Base-by-base conservation (phyloP, 495 filamentous ascomycete species). In the Hypoxylon crocopeplum region DNA sequence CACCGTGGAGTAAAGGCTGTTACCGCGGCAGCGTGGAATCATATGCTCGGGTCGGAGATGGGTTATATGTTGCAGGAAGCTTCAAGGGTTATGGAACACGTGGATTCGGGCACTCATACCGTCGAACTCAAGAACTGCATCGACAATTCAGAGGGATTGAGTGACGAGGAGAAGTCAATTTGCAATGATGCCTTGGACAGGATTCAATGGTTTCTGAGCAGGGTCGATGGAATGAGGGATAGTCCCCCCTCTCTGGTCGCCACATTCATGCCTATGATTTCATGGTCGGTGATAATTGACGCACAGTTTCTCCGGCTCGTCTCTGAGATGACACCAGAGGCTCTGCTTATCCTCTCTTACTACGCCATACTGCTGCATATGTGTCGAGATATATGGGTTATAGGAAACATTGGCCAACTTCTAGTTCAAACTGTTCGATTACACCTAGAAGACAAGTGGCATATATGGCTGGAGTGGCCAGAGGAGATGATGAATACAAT, bases 391-490 rank as follows among this genome's bases (percentile, higher is more conserved):
- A 19, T 57, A 39, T 63, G 59, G 59, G 29, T 63, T 22, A 42
- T 63, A 15, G 41, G 37, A 13, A 25, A 37, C 13, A 16, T 53
- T 25, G 59, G 59, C 2, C 52, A 34, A 10, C 29, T 57, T 3
- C 20, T 63, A 7, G 19, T 53, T 20, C 53, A 41, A 1, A 57
- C 48, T 6, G 38, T 63, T 1, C 59, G 59, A 19, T 7, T 63
- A n/a, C 53, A 57, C 12, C 19, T 63, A 19, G 53, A 56, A 30
- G 41, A 44, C 7, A 29, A 41, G 41, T 57, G 53, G 52, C 59
- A 63, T n/a, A 25, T 8, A 25, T 63, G 59, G 59, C 41, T 63
- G 29, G 52, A 63, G n/a, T 52, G 41, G 40, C 52, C 59, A 17
- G 59, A 48, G 42, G 16, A 33, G 19, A 36, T 63, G 30, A 63